Conservation (phyloP, 2,329 filamentous ascomycete genomes). For the Bipolaris sorokiniana region DNA sequence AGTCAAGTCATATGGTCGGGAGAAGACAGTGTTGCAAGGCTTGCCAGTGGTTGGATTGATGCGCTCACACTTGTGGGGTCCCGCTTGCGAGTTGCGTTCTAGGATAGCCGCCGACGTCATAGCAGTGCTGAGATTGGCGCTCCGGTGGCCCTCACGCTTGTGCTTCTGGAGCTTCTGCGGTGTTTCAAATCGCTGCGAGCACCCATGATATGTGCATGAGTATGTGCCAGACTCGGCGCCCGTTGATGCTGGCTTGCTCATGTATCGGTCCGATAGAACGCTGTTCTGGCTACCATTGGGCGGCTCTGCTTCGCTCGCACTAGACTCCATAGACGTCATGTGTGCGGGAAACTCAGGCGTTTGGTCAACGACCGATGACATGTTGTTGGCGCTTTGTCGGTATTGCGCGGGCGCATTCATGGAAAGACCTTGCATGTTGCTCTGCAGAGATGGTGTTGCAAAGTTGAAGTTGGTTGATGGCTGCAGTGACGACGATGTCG, state of each 20-base stretch:
- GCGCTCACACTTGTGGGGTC: constrained; percentile 89
- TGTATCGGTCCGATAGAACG: constrained; percentile 32
- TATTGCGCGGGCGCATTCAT: constrained; percentile 46
- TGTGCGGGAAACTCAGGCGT: constrained; percentile 65
- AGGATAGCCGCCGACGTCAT: constrained; percentile 63
- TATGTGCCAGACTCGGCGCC: constrained; percentile 85
- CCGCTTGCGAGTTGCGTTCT: constrained; percentile 81
- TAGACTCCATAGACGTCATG: constrained; percentile 67
- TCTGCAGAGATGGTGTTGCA: constrained; percentile 50
- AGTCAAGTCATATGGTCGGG: constrained; percentile 93
- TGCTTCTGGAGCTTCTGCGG: constrained; percentile 89
- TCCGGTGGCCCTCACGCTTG: constrained; percentile 88
- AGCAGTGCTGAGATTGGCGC: constrained; percentile 50
- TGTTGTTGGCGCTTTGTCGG: constrained; percentile 36
- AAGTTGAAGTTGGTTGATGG: constrained; percentile 54
- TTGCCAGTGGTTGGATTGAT: constrained; percentile 96
- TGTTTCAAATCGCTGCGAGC: constrained; percentile 85
- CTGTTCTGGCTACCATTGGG: constrained; percentile 52
- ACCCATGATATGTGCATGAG: constrained; percentile 94
- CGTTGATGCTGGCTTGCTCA: constrained; percentile 66
- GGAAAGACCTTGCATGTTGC: constrained; percentile 41
- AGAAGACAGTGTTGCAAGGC: constrained; percentile 93
- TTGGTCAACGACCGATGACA: constrained; percentile 46
- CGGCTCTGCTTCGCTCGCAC: constrained; percentile 59
- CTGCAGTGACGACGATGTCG: constrained; percentile 37